These are phyloP conservation scores for Coleophoma eucalyptorum DNA, from an alignment of 2,329 filamentous ascomycete species.

Conservation along the genomic window DNA sequence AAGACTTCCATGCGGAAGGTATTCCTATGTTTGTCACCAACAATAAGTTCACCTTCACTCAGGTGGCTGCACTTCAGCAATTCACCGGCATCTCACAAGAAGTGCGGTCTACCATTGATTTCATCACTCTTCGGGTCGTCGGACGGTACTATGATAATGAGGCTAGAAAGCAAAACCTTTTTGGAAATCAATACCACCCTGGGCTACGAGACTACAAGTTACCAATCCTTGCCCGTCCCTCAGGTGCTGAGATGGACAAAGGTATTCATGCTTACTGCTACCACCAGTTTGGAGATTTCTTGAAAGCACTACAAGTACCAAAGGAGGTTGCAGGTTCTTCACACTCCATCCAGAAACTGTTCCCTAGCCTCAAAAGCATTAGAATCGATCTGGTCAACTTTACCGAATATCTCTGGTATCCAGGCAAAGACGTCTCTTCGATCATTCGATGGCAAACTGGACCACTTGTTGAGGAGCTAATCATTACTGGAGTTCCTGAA, in stretches of 20 bases:
- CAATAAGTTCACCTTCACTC: constrained; percentile 53
- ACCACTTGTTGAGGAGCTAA: constrained; percentile 11
- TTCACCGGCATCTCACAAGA: constrained; percentile 41
- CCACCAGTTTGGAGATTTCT: constrained; percentile 16
- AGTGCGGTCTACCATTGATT: constrained; percentile 39
- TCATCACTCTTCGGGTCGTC: constrained; percentile 48
- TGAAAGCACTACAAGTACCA: constrained; percentile 7
- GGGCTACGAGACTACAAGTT: constrained; percentile 4
- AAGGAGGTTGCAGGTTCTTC: background rate
- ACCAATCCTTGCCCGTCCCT: constrained; percentile 8
- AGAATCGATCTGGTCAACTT: constrained; percentile 18
- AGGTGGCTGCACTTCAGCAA: constrained; percentile 42
- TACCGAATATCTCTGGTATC: constrained; percentile 14
- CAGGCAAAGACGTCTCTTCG: constrained; percentile 3
- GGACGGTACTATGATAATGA: constrained; percentile 53
- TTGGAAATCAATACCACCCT: constrained; percentile 9
- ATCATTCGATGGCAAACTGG: constrained; percentile 15
- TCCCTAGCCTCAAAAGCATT: constrained; percentile 11
- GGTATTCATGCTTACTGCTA: constrained; percentile 19
- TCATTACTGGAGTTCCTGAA: constrained; percentile 12
- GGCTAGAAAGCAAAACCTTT: constrained; percentile 7
- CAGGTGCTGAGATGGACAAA: constrained; percentile 9
- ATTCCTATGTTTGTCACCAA: constrained; percentile 44
- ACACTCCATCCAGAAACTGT: constrained; percentile 4
- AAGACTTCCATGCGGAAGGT: constrained; percentile 45